Evolutionary conservation across 164 flowering plant genomes (phyloP).

Genomic region (Pachysandra terminalis): DNA sequence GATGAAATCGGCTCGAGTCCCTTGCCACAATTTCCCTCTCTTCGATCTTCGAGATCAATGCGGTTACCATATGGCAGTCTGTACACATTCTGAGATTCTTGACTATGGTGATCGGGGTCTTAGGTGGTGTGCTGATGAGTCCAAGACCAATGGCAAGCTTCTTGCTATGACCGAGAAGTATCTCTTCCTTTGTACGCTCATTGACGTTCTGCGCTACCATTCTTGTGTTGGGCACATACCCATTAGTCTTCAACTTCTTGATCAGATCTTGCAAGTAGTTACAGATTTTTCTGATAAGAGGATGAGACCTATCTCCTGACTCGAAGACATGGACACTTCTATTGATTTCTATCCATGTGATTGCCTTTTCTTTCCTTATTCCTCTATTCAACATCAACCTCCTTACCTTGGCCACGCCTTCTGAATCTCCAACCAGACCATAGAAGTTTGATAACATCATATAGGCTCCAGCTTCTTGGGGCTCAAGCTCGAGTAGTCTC

Average conservation of each 20-base stretch:
- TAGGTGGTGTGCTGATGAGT: slow-evolving; percentile 33
- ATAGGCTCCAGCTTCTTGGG: slow-evolving; percentile 40
- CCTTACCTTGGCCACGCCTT: slow-evolving; percentile 35
- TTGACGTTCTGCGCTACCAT: slow-evolving; percentile 42
- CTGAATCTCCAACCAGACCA: slow-evolving; percentile 33
- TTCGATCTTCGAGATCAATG: slow-evolving; percentile 31
- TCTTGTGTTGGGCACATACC: slow-evolving; percentile 34
- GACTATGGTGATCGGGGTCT: slow-evolving; percentile 27
- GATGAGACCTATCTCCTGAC: slow-evolving; percentile 46
- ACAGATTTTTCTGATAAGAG: slow-evolving; percentile 24
- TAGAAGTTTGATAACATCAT: slow-evolving; percentile 41
- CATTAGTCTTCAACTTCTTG: slow-evolving; percentile 29
- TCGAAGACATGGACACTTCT: slow-evolving; percentile 38
- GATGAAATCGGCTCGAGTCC: slow-evolving; percentile 44
- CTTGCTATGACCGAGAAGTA: slow-evolving; percentile 41
- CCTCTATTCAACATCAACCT: slow-evolving; percentile 39
- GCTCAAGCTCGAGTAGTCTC: slow-evolving; percentile 29
- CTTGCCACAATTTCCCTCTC: slow-evolving; percentile 43
- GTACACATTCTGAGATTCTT: slow-evolving; percentile 46
- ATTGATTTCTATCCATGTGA: slow-evolving; percentile 42
- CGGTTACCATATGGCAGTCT: slow-evolving; percentile 39
- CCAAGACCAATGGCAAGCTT: slow-evolving; percentile 43
- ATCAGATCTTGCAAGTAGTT: slow-evolving; percentile 22
- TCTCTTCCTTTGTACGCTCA: slow-evolving; percentile 33
- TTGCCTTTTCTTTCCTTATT: slow-evolving; percentile 44